Evolutionary conservation across 2,329 filamentous ascomycete species (phyloP).

Genomic region (Drechslerella dactyloides): DNA sequence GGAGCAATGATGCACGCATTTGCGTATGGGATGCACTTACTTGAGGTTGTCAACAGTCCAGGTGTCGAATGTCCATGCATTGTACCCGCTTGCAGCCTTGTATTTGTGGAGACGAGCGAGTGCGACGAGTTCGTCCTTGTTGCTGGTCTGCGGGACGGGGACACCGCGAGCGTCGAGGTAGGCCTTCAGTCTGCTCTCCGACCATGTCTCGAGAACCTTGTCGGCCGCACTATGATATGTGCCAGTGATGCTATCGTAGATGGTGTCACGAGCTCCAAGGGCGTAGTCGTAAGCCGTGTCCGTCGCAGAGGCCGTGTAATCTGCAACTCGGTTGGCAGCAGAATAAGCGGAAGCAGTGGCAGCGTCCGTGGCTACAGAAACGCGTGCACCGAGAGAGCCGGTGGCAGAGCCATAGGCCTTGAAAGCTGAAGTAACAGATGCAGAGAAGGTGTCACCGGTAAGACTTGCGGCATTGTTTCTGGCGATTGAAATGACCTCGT

Average conservation of each 20-base stretch:
- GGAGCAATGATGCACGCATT: neutral
- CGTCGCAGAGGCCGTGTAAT: conserved; percentile 58
- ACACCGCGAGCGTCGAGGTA: conserved; percentile 79
- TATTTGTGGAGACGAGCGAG: conserved; percentile 75
- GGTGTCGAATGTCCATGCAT: conserved; percentile 80
- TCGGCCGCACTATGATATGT: conserved; percentile 68
- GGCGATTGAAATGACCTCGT: conserved; percentile 86
- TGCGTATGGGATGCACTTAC: conserved; percentile 57
- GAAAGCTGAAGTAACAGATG: conserved; percentile 55
- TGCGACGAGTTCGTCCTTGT: conserved; percentile 74
- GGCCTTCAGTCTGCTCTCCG: conserved; percentile 76
- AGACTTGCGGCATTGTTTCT: conserved; percentile 82
- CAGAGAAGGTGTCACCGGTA: conserved; percentile 68
- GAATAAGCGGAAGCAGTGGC: conserved; percentile 53
- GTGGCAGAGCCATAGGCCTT: conserved; percentile 59
- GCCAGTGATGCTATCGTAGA: conserved; percentile 45
- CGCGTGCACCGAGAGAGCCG: conserved; percentile 56
- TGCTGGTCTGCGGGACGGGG: conserved; percentile 74
- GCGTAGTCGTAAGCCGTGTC: conserved; percentile 71
- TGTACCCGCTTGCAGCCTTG: conserved; percentile 72
- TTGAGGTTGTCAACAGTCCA: conserved; percentile 74
- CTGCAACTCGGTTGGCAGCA: conserved; percentile 65
- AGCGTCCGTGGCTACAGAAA: conserved; percentile 39
- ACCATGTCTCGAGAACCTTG: conserved; percentile 69
- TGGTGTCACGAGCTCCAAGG: conserved; percentile 71